These are phyloP conservation scores for Erythrophleum ivorense DNA, from an alignment of 331 rosid species.

Conservation along the genomic window DNA sequence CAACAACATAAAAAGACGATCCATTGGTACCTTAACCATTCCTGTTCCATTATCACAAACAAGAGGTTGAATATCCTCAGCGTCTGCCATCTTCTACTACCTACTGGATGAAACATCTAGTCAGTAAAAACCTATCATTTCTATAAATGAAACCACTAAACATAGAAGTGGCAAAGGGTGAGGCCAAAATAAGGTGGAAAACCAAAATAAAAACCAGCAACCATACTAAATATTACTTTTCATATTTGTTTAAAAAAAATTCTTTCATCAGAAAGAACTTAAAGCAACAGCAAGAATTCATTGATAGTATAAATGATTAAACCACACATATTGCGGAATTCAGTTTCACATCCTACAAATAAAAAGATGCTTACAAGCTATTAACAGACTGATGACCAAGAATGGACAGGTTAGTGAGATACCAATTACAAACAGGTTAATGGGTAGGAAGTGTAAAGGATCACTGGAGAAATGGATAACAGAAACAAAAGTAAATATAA, in stretches of 20 bases:
- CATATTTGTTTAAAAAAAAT: not conserved
- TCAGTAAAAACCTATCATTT: slow-evolving; percentile 17
- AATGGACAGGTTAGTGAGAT: not conserved
- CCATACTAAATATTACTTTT: not conserved
- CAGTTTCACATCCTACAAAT: not conserved
- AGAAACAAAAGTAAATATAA: not conserved
- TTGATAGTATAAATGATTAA: not conserved
- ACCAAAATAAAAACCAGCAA: not conserved
- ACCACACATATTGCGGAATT: not conserved
- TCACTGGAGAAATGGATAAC: not conserved
- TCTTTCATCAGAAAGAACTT: not conserved
- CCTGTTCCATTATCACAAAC: slow-evolving; percentile 99
- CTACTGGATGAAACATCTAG: slow-evolving; percentile 43
- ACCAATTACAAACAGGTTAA: not conserved
- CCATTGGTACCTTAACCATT: slow-evolving; percentile 88
- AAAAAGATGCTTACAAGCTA: not conserved
- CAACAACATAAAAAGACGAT: not conserved
- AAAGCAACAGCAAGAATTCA: not conserved
- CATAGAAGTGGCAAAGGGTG: not conserved
- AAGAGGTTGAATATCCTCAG: slow-evolving; percentile 97
- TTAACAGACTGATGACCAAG: not conserved
- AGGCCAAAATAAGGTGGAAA: not conserved
- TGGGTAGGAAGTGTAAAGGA: not conserved
- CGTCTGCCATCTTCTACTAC: slow-evolving; percentile 84
- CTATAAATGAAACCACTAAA: not conserved